Evolutionary conservation across 352 stramenopile genomes (phyloP), one percentile per base, ranked within the genome.

Genomic region (Phytopythium cucurbitacearum): DNA sequence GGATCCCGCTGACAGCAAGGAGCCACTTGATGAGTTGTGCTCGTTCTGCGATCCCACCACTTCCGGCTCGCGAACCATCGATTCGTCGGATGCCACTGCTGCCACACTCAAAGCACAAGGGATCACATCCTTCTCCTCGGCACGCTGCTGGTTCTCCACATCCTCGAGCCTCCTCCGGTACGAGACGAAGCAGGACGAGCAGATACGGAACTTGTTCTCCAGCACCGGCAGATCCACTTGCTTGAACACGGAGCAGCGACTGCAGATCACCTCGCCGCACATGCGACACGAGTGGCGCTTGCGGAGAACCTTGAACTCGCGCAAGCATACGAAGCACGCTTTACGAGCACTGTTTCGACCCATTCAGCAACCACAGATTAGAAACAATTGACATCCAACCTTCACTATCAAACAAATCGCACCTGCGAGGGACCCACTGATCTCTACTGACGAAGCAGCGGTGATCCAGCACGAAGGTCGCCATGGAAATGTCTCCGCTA

Each of bases 271-370:
- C 57, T 91, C 76, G 7, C 82, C 80, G 35, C 82, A 92, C 80
- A 92, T 91, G 50, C 82, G 82, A 50, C 82, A 92, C 48, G 76
- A 81, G 55, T 92, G 82, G 13, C 81, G 77, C 53, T 91, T 87
- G 28, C 82, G 71, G 7, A 89, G 61, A 8, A 89, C 48, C n/a
- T 55, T 65, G 43, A 92, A 92, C 13, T 92, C 80, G 5, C 80
- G 67, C 53, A 82, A 61, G 46, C 82, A 92, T 9, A 92, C 80
- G 46, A 75, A 60, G 51, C 82, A 92, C 6, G 65, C 41, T 21
- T 72, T 78, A 1, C 78, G 73, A 53, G 62, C 47, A 42, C 59
- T 79, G 55, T 15, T 34, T 3, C 55, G 11, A 33, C 7, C 4
- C 38, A 35, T 33, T 6, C 12, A 38, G 39, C 46, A 13, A 49